Base-by-base conservation (phyloP, 768 basidiomycete genomes). In the Hemileccinum rubropunctum region DNA sequence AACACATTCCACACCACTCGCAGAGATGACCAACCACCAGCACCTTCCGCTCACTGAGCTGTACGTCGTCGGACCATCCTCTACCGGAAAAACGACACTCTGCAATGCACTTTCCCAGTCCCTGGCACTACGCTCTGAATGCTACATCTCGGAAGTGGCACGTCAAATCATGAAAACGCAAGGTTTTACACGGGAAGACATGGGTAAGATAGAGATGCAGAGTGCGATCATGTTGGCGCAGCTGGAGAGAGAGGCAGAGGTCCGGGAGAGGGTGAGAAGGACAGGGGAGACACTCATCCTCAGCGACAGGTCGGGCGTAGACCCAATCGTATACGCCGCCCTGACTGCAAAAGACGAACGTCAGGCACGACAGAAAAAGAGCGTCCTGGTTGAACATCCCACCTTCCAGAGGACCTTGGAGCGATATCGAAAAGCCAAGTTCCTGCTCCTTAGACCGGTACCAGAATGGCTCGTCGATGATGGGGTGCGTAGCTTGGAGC, bases 51-150 rank as follows among this genome's bases (percentile, higher is more conserved):
- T 56, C 48, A 58, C 53, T 28, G 64, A 65, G 40, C n/a, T 64
- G 28, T 81, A 76, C 52, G 61, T 83, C 37, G 64, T 82, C 41
- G 81, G 80, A 6, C 80, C 80, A 26, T 77, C 80, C 64, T 84
- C 83, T 14, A 81, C 80, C 12, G 85, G 85, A n/a, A 88, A 87
- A 64, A 83, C 84, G 21, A 86, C 84, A 0, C 72, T 86, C 3
- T 84, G 81, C 61, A 63, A 74, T 32, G 79, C 81, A 2, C 62
- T 85, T 0, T 73, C 73, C 0, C 54, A 68, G 39, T 68, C 70
- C 33, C 58, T 83, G 10, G 64, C 67, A 1, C 51, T 86, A 27
- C 46, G 54, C 2, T 58, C 59, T 15, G 49, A 61, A 27, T 73
- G 72, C 27, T 76, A 76, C 48, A 75, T 88, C 50, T 78, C 70